Percentiles rank a stretch among this genome's conserved stretches.
Conservation (phyloP, 371 early-diverging fungal genomes). For the Actinomortierella ambigua region DNA sequence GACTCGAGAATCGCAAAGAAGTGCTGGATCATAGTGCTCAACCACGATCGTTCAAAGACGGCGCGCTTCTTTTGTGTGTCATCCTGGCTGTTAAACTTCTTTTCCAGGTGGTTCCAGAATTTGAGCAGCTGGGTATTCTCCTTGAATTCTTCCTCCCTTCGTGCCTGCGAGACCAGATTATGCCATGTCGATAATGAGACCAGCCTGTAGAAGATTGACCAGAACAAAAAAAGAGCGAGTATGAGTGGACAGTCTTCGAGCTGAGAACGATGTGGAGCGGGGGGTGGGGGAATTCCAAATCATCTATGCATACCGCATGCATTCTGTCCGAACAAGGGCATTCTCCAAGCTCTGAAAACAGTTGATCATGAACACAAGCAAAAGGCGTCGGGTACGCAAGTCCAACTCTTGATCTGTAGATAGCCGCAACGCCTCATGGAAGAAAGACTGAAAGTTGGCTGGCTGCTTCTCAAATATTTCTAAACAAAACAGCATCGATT, state of each 20-base stretch:
- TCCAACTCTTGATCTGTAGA: conserved; percentile 42
- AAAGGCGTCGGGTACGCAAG: conserved; percentile 50
- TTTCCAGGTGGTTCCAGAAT: conserved; percentile 65
- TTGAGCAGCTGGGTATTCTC: conserved; percentile 66
- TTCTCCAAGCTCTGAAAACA: conserved; percentile 87
- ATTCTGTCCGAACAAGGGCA: conserved; percentile 70
- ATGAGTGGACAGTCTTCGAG: neutral
- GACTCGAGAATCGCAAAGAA: conserved; percentile 61
- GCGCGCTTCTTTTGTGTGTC: conserved; percentile 51
- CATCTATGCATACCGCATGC: conserved; percentile 55
- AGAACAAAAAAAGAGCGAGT: neutral
- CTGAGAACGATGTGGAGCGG: neutral
- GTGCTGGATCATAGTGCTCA: conserved; percentile 59
- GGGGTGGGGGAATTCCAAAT: neutral
- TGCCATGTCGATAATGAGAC: conserved; percentile 79
- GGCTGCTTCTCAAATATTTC: conserved; percentile 56
- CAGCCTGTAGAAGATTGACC: conserved; percentile 47
- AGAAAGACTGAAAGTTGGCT: conserved; percentile 62
- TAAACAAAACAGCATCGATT: conserved; percentile 18
- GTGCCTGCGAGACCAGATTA: conserved; percentile 53
- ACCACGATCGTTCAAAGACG: conserved; percentile 60
- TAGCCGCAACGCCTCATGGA: conserved; percentile 59
- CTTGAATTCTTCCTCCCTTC: conserved; percentile 59
- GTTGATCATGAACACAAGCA: conserved; percentile 74
- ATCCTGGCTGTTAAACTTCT: conserved; percentile 57